Base-by-base conservation (phyloP, 768 basidiomycete genomes). In the Austroboletus eburneus region DNA sequence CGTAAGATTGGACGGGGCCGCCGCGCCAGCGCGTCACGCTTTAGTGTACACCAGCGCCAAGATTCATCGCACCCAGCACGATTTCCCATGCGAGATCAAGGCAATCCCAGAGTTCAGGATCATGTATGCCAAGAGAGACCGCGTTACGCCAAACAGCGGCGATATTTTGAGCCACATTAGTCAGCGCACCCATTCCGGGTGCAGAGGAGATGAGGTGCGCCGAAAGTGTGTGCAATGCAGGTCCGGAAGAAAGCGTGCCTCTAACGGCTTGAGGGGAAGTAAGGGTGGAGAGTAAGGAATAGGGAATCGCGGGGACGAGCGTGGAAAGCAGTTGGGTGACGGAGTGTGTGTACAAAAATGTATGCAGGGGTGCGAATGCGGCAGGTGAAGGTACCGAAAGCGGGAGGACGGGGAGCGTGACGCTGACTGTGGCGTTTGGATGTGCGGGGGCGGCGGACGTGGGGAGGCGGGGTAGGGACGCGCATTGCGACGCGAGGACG, bases 131-230 rank as follows among this genome's bases (percentile, higher is more conserved):
- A n/a, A 91, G 71, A 18, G 77, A 76, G 49, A 79, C 81, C 3
- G 75, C 77, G 58, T 90, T 89, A 48, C 77, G 72, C 85, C 86
- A 91, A 25, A 89, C 62, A 7, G 82, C 86, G 46, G 81, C 75
- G 30, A 87, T 74, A 29, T 59, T 66, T 42, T 69, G 63, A 5
- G 75, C 67, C 43, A 76, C 71, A 32, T 69, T 66, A 38, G 83
- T 63, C 8, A 88, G 69, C 13, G 71, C 74, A 23, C 68, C 70
- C 30, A 66, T 62, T 45, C 30, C 73, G 2, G 71, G 67, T 8
- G 77, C 71, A 21, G 75, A 72, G 9, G 71, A 64, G 56, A 71
- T 72, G 24, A 83, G 72, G 59, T 78, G 77, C 6, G 69, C 53
- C 16, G 80, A 77, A 30, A 84, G 75, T 37, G 72, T 71, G 62